phyloP scores from a whole-genome alignment of 2,329 filamentous ascomycete species.

The Ophiocordyceps australis region DNA sequence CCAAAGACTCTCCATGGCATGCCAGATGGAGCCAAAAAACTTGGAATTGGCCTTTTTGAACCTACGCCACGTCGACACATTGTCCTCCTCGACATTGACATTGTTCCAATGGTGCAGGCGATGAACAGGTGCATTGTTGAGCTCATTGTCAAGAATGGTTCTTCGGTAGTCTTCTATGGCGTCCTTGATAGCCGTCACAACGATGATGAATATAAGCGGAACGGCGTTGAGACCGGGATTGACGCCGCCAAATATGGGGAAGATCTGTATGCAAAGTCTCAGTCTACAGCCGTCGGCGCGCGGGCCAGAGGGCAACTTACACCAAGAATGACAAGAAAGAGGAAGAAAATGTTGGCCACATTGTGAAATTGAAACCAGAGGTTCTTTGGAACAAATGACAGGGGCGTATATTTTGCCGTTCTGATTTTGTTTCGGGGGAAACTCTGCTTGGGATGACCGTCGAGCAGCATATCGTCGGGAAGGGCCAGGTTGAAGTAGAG shows the following conservation, averaged over 20 bases:
- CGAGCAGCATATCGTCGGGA: constrained; percentile 54
- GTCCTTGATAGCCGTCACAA: constrained; percentile 82
- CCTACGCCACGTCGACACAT: constrained; percentile 68
- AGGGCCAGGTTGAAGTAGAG: constrained; percentile 80
- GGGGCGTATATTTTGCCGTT: constrained; percentile 89
- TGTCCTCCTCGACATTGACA: constrained; percentile 79
- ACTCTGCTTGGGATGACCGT: constrained; percentile 50
- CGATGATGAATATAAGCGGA: constrained; percentile 81
- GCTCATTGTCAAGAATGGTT: constrained; percentile 76
- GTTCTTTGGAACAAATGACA: constrained; percentile 94
- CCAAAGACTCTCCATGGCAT: constrained; percentile 26
- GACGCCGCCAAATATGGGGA: constrained; percentile 82
- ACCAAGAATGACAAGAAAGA: constrained; percentile 85
- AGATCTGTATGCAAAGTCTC: constrained; percentile 44
- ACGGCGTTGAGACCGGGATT: constrained; percentile 84
- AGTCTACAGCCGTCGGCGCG: background rate
- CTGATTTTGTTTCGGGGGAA: constrained; percentile 92
- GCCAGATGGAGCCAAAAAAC: constrained; percentile 34
- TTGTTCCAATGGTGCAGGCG: constrained; percentile 78
- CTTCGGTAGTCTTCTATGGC: constrained; percentile 88
- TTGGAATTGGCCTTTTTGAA: constrained; percentile 77
- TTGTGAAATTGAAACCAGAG: constrained; percentile 97
- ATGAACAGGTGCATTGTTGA: constrained; percentile 94
- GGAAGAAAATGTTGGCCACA: constrained; percentile 94
- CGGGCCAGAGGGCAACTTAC: constrained; percentile 36